Base-by-base conservation (phyloP, 768 basidiomycete species). In the Solioccasus polychromus region DNA sequence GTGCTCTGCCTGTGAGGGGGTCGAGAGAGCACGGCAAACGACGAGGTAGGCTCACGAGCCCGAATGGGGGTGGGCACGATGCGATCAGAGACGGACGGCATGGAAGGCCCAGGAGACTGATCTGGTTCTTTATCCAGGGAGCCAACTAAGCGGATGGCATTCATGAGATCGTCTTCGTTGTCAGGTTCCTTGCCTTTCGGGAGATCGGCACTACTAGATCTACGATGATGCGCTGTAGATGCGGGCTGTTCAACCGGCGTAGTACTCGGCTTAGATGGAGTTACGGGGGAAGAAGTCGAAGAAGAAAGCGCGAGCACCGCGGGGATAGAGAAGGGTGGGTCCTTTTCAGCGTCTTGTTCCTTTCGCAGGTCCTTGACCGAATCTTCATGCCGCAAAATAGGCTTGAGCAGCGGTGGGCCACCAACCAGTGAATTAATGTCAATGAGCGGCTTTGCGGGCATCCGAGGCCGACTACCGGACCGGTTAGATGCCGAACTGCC, bases 11-110 rank as follows among this genome's bases (percentile, higher is more conserved):
- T 59, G 23, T 77, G 60, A 38, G 71, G 67, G 18, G 82, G 81
- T 18, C 82, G 66, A 17, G 81, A 82, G 2, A 77, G 80, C 36
- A 84, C 82, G 47, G 77, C 78, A 55, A 84, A 84, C 22, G 80
- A 69, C 7, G 79, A 74, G 9, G 73, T 73, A 4, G 80, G 76
- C 37, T 75, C 66, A 25, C 79, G 73, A 55, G 74, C 70, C 50
- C 76, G 78, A 50, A 84, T 82, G 19, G 75, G 75, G 38, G 82
- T 82, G 8, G 82, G 82, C 17, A 77, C 53, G 15, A 67, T 66
- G 28, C 48, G 55, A 20, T 66, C 45, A 37, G 49, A 44, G 18
- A 44, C 40, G 23, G 34, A 5, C 24, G 22, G 28, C 32, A 9
- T 46, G 32, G 18, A 38, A n/a, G 38, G 17, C 18, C 14, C 39